phyloP scores from a whole-genome alignment of 805 yeast species.

The Zygosaccharomyces pseudorouxii region DNA sequence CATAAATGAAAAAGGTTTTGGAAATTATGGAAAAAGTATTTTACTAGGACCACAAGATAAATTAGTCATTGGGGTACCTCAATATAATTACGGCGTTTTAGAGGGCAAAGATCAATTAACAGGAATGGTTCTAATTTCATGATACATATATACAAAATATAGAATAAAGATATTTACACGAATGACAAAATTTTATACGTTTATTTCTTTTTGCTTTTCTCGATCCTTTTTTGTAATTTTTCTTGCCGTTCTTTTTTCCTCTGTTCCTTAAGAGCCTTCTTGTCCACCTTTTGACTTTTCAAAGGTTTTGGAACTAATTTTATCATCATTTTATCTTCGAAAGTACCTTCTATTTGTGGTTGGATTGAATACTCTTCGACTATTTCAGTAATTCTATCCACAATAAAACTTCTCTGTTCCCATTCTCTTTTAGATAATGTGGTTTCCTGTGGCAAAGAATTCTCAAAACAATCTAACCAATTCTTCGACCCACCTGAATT shows the following conservation, averaged over 20 bases:
- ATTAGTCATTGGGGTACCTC: slow-evolving; percentile 40
- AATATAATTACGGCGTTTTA: slow-evolving; percentile 34
- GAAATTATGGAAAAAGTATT: slow-evolving; percentile 44
- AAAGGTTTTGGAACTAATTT: slow-evolving; percentile 25
- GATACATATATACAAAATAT: slow-evolving; percentile 5
- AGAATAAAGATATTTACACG: neutral
- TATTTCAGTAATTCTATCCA: slow-evolving; percentile 29
- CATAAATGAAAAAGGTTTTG: slow-evolving; percentile 31
- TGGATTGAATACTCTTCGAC: slow-evolving; percentile 25
- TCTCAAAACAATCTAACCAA: slow-evolving; percentile 30
- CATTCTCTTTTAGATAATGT: slow-evolving; percentile 33
- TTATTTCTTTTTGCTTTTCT: slow-evolving; percentile 13
- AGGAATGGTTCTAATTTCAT: slow-evolving; percentile 28
- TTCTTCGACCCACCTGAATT: slow-evolving; percentile 19
- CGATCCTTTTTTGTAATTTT: slow-evolving; percentile 28
- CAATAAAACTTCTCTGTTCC: slow-evolving; percentile 34
- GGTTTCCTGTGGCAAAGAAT: slow-evolving; percentile 11
- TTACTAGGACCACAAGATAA: slow-evolving; percentile 24
- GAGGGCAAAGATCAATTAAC: slow-evolving; percentile 27
- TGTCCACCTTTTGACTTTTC: slow-evolving; percentile 25
- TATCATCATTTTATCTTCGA: slow-evolving; percentile 29
- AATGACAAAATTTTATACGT: neutral
- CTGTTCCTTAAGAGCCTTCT: slow-evolving; percentile 31
- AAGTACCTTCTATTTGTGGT: slow-evolving; percentile 30
- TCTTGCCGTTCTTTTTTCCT: slow-evolving; percentile 36